Evolutionary conservation across 1,139 yeast species (phyloP), one percentile per base, ranked within the genome.

Genomic region (Taiozyma sp.): DNA sequence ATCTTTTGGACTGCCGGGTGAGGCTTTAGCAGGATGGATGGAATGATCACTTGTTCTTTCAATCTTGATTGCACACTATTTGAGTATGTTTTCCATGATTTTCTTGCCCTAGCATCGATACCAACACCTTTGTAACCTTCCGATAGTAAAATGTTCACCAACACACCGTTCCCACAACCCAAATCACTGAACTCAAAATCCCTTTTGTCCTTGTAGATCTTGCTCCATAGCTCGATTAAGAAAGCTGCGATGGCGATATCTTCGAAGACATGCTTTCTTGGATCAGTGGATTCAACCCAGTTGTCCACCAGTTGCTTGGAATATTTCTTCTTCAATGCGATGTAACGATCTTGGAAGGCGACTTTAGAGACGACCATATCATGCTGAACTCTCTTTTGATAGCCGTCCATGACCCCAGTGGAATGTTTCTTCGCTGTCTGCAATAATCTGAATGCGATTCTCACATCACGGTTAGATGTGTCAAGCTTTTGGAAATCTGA

Each of bases 231-330:
- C 66, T 89, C 96, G n/a, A 92, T 87, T 53, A 93, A 73, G 61
- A 92, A 93, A 0, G 98, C 96, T 0, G 98, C 98, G 59, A 93
- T 92, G 2, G 97, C 96, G 51, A 93, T 78, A 65, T 93, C 99
- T 71, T 93, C 99, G 70, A 92, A 93, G 0, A 92, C 98, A 69
- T 93, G 99, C 66, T 93, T 93, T 60, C 84, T 80, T 1, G 98
- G 98, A 67, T 93, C 97, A 2, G 99, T 93, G 45, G 85, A 83
- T 68, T 93, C 99, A 23, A 78, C 82, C 99, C 99, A 93, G 59
- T 78, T 79, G 42, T 84, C 87, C n/a, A 91, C 92, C 50, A 92
- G 70, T 23, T 73, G 70, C 43, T 84, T 80, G 0, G 96, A 89
- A 65, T 92, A 88, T 65, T 84, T 87, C 65, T 86, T 88, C 70